These are phyloP conservation scores for Amanita brunnescens DNA, from an alignment of 768 basidiomycete genomes.

Conservation along the genomic window DNA sequence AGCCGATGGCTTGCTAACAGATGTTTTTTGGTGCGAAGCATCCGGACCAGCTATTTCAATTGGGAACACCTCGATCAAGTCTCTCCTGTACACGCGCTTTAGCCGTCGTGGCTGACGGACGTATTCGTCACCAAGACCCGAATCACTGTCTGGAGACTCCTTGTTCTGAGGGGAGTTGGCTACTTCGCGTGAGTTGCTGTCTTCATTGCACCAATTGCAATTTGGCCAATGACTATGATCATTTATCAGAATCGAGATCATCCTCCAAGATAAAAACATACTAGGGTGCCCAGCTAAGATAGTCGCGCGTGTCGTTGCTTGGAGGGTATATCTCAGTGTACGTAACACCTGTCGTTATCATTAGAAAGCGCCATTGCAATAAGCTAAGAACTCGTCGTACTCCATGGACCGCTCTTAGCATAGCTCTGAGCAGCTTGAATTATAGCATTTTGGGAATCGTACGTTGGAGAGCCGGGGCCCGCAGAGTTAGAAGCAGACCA, in stretches of 20 bases:
- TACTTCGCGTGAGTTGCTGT: too few species aligned
- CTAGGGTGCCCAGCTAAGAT: slow-evolving; percentile 69
- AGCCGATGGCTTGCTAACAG: slow-evolving; percentile 25
- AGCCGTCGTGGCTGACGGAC: neutral
- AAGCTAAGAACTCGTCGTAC: slow-evolving; percentile 26
- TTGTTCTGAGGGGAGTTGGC: neutral
- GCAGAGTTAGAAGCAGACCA: slow-evolving; percentile 16
- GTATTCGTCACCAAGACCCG: neutral
- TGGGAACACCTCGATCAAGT: too few species aligned
- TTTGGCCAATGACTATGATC: slow-evolving; percentile 49
- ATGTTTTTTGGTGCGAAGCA: slow-evolving; percentile 16
- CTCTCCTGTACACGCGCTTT: slow-evolving; percentile 19
- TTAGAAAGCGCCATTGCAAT: neutral
- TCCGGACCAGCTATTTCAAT: neutral
- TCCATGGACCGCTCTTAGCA: slow-evolving; percentile 44
- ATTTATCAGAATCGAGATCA: neutral
- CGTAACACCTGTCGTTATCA: slow-evolving; percentile 32
- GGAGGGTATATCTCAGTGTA: slow-evolving; percentile 39
- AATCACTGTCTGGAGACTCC: neutral
- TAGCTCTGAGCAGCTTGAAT: slow-evolving; percentile 25
- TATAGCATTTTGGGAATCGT: slow-evolving; percentile 26
- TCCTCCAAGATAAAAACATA: slow-evolving; percentile 20
- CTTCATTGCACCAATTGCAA: slow-evolving; percentile 24
- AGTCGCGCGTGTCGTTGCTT: slow-evolving; percentile 48
- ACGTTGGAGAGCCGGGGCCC: slow-evolving; percentile 16